Evolutionary conservation across 2,329 filamentous ascomycete species (phyloP), one percentile per base, ranked within the genome.

Genomic region (Ophiobolus disseminans): DNA sequence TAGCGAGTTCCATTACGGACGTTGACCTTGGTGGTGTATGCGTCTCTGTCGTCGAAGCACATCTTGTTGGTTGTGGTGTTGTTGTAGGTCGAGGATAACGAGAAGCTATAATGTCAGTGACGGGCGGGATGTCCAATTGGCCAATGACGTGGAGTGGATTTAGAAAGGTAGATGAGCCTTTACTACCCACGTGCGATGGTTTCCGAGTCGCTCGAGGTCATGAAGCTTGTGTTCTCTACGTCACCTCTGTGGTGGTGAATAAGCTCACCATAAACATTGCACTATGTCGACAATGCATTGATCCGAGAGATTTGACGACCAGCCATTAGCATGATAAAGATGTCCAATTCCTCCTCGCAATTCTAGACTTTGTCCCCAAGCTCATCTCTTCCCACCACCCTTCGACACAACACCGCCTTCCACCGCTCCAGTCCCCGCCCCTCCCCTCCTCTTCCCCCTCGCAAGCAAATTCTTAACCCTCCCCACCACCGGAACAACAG

Each of bases 391-490:
- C 21, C 19, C 28, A 22, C 42, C 40, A 23, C 36, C 48, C 53
- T 68, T 68, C 10, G 69, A 52, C 35, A 71, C 48, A 28, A 50
- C 67, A 16, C 69, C 68, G 10, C 60, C 69, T 20, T 65, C 66
- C 11, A 65, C 50, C 32, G 72, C 69, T 47, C 68, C 70, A 25
- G 62, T 75, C 34, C 62, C 70, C 39, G 62, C 73, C 46, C 45
- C 59, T 11, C 46, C 52, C 42, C 59, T 59, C 39, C 46, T 60
- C 37, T 64, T 62, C 45, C 46, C 56, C 45, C 60, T 73, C 25
- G 68, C 54, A 52, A 82, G 75, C 8, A 78, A 13, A 26, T 66
- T 68, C 52, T 63, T 69, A 2, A 78, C 56, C 21, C 68, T 58
- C 36, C 68, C 48, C 48, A 62, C 44, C 5, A 67, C 19, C 22